Percentiles rank a stretch among this genome's conserved stretches.
Evolutionary conservation across 257 asterid species (phyloP).

Genomic region (Solanum tarijense): DNA sequence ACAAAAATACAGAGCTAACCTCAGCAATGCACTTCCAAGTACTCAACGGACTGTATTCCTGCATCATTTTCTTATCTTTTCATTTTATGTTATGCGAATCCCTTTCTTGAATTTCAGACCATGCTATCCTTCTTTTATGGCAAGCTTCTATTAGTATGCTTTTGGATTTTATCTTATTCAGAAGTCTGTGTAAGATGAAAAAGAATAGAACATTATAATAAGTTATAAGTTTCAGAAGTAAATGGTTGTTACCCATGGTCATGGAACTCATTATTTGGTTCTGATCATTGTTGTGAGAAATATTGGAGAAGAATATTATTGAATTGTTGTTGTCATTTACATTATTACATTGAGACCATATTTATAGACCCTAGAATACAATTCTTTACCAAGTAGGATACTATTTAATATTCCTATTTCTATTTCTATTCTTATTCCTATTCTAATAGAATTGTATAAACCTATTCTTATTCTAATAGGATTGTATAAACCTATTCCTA

Average conservation of each 20-base stretch:
- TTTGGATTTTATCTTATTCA: background rate
- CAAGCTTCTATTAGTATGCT: background rate
- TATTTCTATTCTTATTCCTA: no score
- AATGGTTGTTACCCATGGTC: background rate
- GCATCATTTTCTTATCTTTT: background rate
- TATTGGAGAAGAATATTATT: no score
- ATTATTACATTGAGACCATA: no score
- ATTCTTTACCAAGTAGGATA: no score
- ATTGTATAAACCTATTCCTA: no score
- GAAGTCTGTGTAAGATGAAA: background rate
- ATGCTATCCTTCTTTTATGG: background rate
- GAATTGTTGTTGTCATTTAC: no score
- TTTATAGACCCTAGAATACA: no score
- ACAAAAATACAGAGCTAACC: background rate
- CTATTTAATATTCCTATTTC: no score
- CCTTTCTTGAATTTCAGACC: background rate
- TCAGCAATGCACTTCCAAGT: background rate
- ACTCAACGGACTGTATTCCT: background rate
- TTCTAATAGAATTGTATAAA: no score
- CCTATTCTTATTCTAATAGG: no score
- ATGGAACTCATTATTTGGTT: background rate
- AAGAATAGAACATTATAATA: background rate
- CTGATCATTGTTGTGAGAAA: background rate
- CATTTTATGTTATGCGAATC: background rate
- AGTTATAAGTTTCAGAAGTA: background rate